Evolutionary conservation across 176 grass and related monocot species (phyloP).

Genomic region (Hordeum vulgare): MorexV3_pseudomolecules_assembly NC_058521.1:9723560-9724059

Average conservation of each 20-base stretch:
- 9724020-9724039: constrained; percentile 40
- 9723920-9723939: constrained; percentile 76
- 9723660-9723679: constrained; percentile 87
- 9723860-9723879: constrained; percentile 88
- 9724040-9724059: constrained; percentile 71
- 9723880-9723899: constrained; percentile 80
- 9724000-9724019: constrained; percentile 58
- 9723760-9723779: constrained; percentile 86
- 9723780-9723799: constrained; percentile 61
- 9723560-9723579: constrained; percentile 63
- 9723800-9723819: constrained; percentile 28
- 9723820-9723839: constrained; percentile 57
- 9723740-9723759: constrained; percentile 78
- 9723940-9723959: constrained; percentile 68
- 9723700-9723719: constrained; percentile 78
- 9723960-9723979: constrained; percentile 38
- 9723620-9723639: constrained; percentile 69
- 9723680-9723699: constrained; percentile 82
- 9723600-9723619: constrained; percentile 45
- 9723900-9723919: constrained; percentile 79
- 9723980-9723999: constrained; percentile 19
- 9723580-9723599: constrained; percentile 32
- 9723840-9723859: constrained; percentile 71
- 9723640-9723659: constrained; percentile 77
- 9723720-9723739: constrained; percentile 69